Evolutionary conservation across 2,329 filamentous ascomycete genomes (phyloP).

Genomic region (Colletotrichum nymphaeae): DNA sequence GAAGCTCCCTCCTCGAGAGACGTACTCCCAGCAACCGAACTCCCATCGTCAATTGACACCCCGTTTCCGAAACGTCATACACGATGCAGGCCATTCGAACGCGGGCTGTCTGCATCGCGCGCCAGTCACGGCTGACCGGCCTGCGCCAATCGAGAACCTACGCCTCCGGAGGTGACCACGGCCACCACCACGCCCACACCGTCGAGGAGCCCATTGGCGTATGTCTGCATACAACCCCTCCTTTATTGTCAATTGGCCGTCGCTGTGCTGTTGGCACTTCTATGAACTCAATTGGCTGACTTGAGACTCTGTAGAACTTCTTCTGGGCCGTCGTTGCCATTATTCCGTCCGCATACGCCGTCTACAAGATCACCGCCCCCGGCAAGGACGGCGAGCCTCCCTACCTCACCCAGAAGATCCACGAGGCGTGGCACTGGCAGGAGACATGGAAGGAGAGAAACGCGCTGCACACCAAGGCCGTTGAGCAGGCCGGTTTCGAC

Average conservation of each 20-base stretch:
- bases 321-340: slow-evolving; percentile 59
- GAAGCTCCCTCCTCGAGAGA: slow-evolving; percentile 29
- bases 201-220: slow-evolving; percentile 68
- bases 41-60: slow-evolving; percentile 31
- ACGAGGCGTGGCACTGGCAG: slow-evolving; percentile 58
- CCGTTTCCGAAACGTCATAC: slow-evolving; percentile 26
- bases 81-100: slow-evolving; percentile 52
- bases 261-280: background rate
- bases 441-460: slow-evolving; percentile 65
- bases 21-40: slow-evolving; percentile 2
- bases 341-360: slow-evolving; percentile 55
- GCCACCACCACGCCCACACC: slow-evolving; percentile 55
- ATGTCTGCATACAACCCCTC: slow-evolving; percentile 46
- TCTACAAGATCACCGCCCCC: slow-evolving; percentile 63
- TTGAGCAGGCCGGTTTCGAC: slow-evolving; percentile 69
- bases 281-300: background rate
- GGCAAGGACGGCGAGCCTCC: slow-evolving; percentile 62
- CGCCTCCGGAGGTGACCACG: slow-evolving; percentile 63
- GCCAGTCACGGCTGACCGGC: slow-evolving; percentile 47
- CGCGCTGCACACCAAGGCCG: slow-evolving; percentile 60
- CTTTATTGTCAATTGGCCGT: background rate
- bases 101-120: slow-evolving; percentile 49
- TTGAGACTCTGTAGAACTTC: slow-evolving; percentile 36
- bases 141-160: slow-evolving; percentile 58
- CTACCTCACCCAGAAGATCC: slow-evolving; percentile 57